Percentiles rank a stretch among this genome's conserved stretches.
Evolutionary conservation across 208 protist genomes (phyloP).

Genomic region (Leishmania major): DNA sequence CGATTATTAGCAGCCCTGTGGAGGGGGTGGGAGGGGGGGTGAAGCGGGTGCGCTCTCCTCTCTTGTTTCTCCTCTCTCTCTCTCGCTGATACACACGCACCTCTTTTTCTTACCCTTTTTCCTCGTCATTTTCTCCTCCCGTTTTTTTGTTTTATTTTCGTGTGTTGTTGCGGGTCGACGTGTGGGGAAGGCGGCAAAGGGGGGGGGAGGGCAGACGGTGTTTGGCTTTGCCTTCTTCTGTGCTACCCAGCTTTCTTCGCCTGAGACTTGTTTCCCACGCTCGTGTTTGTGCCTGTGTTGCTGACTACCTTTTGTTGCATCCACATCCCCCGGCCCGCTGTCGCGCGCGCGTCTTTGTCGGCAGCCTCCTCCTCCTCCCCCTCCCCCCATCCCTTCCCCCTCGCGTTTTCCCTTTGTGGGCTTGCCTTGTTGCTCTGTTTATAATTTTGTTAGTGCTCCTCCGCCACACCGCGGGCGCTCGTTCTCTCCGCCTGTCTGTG

Average conservation of each 20-base stretch:
- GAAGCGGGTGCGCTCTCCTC: background rate
- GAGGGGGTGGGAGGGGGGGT: background rate
- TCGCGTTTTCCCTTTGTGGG: conserved; percentile 14
- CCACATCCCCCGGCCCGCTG: background rate
- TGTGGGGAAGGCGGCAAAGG: background rate
- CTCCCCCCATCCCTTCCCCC: background rate
- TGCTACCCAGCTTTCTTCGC: background rate
- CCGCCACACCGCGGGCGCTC: background rate
- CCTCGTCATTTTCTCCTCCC: no score
- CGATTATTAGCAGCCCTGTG: background rate
- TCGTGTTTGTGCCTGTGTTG: background rate
- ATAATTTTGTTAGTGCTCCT: background rate
- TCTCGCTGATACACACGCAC: background rate
- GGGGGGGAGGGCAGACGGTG: background rate
- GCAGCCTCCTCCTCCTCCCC: background rate
- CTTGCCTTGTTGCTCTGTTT: background rate
- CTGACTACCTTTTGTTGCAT: background rate
- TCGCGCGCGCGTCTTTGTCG: background rate
- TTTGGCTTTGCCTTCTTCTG: background rate
- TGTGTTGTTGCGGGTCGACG: background rate
- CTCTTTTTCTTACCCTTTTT: background rate
- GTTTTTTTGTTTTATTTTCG: background rate
- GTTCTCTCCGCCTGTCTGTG: background rate
- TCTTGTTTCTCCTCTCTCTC: background rate
- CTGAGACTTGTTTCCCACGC: background rate